Evolutionary conservation across 768 basidiomycete species (phyloP).

Genomic region (Tulasnella sp.): DNA sequence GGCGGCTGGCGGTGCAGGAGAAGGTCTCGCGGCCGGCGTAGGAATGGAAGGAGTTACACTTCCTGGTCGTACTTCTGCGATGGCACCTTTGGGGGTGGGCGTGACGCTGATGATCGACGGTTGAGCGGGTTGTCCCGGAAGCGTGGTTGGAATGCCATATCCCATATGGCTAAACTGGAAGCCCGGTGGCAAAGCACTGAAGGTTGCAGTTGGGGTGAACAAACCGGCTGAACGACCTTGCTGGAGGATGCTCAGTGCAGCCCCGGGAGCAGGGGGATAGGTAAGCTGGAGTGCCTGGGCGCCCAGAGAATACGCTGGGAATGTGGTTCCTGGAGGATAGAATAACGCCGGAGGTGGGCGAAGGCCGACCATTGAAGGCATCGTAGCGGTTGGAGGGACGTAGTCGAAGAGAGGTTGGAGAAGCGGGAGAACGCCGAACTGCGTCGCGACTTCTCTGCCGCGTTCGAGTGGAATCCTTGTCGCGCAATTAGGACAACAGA

Average conservation of each 20-base stretch:
- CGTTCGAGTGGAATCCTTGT: slow-evolving; percentile 92
- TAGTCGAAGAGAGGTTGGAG: slow-evolving; percentile 92
- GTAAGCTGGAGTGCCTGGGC: slow-evolving; percentile 16
- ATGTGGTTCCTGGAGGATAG: not conserved
- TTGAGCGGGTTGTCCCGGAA: not conserved
- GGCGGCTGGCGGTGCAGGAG: not conserved
- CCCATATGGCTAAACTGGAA: slow-evolving; percentile 17
- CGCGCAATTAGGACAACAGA: not conserved
- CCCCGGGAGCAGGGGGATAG: slow-evolving; percentile 21
- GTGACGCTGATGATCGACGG: slow-evolving; percentile 2
- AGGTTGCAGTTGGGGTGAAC: slow-evolving; percentile 21
- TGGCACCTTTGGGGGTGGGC: not conserved
- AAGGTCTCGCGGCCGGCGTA: not conserved
- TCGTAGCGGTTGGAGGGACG: slow-evolving; percentile 67
- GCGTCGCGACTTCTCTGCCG: slow-evolving; percentile 85
- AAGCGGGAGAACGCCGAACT: slow-evolving; percentile 85
- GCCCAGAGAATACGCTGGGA: slow-evolving; percentile 14
- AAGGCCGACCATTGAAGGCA: slow-evolving; percentile 58
- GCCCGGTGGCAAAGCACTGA: slow-evolving; percentile 18
- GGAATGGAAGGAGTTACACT: not conserved
- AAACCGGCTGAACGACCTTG: slow-evolving; percentile 20
- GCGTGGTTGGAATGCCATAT: slow-evolving; percentile 17
- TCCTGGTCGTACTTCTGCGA: not conserved
- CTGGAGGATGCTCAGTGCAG: slow-evolving; percentile 22
- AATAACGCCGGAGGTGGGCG: slow-evolving; percentile 16